These are phyloP conservation scores for Aspergillus felis DNA, from an alignment of 2,329 filamentous ascomycete species.

Conservation along the genomic window DNA sequence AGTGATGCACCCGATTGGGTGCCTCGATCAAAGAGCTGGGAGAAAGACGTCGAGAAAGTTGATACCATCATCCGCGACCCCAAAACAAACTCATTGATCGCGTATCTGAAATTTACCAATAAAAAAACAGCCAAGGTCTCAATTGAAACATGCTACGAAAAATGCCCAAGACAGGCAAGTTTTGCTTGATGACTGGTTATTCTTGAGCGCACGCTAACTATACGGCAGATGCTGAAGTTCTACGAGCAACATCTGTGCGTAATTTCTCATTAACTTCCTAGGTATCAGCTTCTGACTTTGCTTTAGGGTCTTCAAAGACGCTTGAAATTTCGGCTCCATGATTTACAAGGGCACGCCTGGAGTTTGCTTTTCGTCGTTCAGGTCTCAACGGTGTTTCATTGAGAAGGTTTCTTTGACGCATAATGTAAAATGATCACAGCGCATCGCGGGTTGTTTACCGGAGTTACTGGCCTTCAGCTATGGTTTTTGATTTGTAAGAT, in stretches of 20 bases:
- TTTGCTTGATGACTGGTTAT: background rate
- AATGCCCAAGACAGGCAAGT: slow-evolving; percentile 40
- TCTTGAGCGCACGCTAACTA: slow-evolving; percentile 10
- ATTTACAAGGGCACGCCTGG: background rate
- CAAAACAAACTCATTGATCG: slow-evolving; percentile 30
- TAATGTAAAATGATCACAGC: background rate
- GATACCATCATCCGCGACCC: slow-evolving; percentile 42
- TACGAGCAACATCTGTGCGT: slow-evolving; percentile 48
- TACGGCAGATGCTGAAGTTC: slow-evolving; percentile 44
- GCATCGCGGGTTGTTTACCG: slow-evolving; percentile 12
- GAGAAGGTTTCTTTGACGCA: background rate
- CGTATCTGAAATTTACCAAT: slow-evolving; percentile 43
- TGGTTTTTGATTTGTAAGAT: slow-evolving; percentile 9
- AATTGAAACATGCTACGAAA: slow-evolving; percentile 39
- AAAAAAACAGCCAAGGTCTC: slow-evolving; percentile 41
- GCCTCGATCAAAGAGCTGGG: slow-evolving; percentile 41
- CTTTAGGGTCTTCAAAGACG: slow-evolving; percentile 35
- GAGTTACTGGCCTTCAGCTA: slow-evolving; percentile 4
- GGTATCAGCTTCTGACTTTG: slow-evolving; percentile 11
- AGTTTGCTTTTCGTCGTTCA: background rate
- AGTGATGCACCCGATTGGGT: slow-evolving; percentile 31
- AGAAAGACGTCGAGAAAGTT: slow-evolving; percentile 37
- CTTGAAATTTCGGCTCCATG: slow-evolving; percentile 6
- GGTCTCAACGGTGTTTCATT: background rate
- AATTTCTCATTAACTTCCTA: background rate